These are phyloP conservation scores for Lablab purpureus DNA, from an alignment of 306 rosid species.

Conservation along the genomic window DNA sequence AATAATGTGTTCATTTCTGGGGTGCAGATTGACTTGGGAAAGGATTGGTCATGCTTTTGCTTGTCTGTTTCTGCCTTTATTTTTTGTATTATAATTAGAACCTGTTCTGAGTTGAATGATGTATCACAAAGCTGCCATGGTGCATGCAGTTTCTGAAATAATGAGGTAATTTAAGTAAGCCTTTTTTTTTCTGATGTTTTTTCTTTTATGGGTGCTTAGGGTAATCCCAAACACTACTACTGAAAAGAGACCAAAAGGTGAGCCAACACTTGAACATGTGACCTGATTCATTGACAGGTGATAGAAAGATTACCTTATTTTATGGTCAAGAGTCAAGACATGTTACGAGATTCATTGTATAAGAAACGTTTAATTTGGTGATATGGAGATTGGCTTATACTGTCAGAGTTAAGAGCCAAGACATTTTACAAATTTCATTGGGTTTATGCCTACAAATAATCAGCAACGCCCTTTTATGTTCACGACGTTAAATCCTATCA, in stretches of 20 bases:
- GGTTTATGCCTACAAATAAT: neutral
- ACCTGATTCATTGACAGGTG: neutral
- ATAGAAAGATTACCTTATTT: neutral
- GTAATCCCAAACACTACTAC: neutral
- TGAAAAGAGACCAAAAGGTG: neutral
- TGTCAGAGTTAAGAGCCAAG: neutral
- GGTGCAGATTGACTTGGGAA: neutral
- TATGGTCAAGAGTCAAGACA: conserved; percentile 5
- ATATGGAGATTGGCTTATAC: neutral
- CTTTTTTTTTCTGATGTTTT: no score
- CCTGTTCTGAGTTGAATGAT: neutral
- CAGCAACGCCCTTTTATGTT: neutral
- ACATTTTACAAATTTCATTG: neutral
- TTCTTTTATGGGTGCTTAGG: neutral
- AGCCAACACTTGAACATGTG: neutral
- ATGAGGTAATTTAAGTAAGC: neutral
- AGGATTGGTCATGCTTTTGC: neutral
- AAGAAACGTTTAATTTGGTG: neutral
- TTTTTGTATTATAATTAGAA: neutral
- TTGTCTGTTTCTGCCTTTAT: neutral
- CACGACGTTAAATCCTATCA: neutral
- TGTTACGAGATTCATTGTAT: conserved; percentile 5
- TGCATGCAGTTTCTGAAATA: conserved; percentile 25
- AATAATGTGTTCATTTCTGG: neutral
- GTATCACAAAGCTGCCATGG: neutral